Evolutionary conservation across 176 grass and related monocot genomes (phyloP), one percentile per base, ranked within the genome.

Genomic region (Eragrostis nindensis): DNA sequence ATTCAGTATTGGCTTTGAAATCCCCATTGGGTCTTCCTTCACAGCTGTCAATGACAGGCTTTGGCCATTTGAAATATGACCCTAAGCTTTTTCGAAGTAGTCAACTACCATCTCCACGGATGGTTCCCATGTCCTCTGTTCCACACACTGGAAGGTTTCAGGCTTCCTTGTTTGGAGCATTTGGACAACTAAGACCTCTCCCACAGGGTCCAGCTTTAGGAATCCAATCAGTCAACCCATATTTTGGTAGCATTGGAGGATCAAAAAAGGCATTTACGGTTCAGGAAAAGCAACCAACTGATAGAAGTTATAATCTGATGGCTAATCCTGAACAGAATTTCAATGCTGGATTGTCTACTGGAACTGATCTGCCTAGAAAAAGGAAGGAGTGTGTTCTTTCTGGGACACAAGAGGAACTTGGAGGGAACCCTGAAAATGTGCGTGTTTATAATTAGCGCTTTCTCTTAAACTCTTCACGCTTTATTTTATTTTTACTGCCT

Each of bases 161-260:
- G 11, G 74, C 60, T 68, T 74, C 70, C 1, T 41, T 80, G 10
- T 84, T 78, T 74, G 81, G 81, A 61, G 19, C 54, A 24, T 84
- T 75, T 68, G 81, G 86, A 43, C 62, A 84, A n/a, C 81, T 79
- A 42, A 80, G 62, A 74, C 53, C 62, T 69, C 52, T 75, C 41
- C 81, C 48, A 2, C 74, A 50, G 25, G 40, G 59, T 11, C 74
- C 59, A 16, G 14, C 39, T 66, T 87, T 78, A 39, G 21, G 45
- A 63, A 55, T 68, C 38, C 18, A 43, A 47, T 75, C 70, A 21
- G 32, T 25, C 68, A 18, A 30, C 17, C 40, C 38, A 41, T 53
- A 43, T 67, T 68, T 68, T 66, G 2, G 39, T n/a, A 68, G 41
- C 27, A 10, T 49, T 74, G 70, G 47, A 80, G 62, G n/a, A 78